These are phyloP conservation scores for Trichoderma reesei DNA, from an alignment of 495 filamentous ascomycete species.

Conservation along the genomic window DNA sequence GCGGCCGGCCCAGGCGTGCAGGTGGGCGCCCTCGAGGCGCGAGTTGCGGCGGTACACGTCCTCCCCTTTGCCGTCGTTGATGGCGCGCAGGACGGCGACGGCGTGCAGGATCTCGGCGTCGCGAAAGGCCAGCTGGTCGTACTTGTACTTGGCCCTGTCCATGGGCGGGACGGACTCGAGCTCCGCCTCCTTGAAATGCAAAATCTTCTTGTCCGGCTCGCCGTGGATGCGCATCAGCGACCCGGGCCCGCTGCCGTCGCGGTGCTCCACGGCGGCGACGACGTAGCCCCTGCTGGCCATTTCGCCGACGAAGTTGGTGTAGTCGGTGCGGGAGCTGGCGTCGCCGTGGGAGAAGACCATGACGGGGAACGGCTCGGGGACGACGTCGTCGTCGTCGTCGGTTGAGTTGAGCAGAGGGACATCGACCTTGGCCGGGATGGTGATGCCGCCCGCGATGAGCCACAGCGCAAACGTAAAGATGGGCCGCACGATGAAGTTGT, in stretches of 20 bases:
- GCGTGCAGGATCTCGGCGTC: slow-evolving; percentile 45
- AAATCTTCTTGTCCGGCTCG: slow-evolving; percentile 16
- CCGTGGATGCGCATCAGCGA: slow-evolving; percentile 28
- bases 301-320: slow-evolving; percentile 44
- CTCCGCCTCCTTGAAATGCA: slow-evolving; percentile 23
- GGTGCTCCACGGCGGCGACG: slow-evolving; percentile 43
- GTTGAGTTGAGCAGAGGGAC: slow-evolving; percentile 28
- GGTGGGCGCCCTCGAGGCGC: slow-evolving; percentile 22
- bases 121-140: slow-evolving; percentile 38
- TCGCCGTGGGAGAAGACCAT: slow-evolving; percentile 47
- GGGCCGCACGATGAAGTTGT: slow-evolving; percentile 30
- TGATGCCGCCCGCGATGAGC: slow-evolving; percentile 28
- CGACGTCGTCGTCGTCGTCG: slow-evolving; percentile 17
- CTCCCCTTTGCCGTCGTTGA: slow-evolving; percentile 34
- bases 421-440: slow-evolving; percentile 37
- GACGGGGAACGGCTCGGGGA: slow-evolving; percentile 24
- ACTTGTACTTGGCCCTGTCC: slow-evolving; percentile 29
- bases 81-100: slow-evolving; percentile 29
- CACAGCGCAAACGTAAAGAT: slow-evolving; percentile 26
- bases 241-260: slow-evolving; percentile 44
- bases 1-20: slow-evolving; percentile 25
- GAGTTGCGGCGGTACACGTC: slow-evolving; percentile 26
- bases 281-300: slow-evolving; percentile 42
- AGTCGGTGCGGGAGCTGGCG: slow-evolving; percentile 39
- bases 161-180: slow-evolving; percentile 12